Percentiles rank a stretch among this genome's conserved stretches.
Conservation (phyloP, 805 yeast genomes). For the Tetrapisispora arboricola region DNA sequence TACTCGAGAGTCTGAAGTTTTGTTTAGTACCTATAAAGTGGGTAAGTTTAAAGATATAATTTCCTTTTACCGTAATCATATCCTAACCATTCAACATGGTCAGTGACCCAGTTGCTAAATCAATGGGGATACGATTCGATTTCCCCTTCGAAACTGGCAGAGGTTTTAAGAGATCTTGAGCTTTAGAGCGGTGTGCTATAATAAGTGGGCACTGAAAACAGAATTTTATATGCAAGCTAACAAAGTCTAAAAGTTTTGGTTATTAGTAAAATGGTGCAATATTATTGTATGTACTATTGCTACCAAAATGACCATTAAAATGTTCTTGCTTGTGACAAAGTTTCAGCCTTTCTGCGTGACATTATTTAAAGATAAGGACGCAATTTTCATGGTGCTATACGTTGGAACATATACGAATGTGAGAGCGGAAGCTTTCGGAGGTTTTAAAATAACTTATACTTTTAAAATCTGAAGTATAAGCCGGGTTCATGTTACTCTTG, state of each 20-base stretch:
- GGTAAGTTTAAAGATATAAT: constrained; percentile 10
- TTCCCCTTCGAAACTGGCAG: constrained; percentile 8
- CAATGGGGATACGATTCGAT: constrained; percentile 14
- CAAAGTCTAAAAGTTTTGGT: constrained; percentile 1
- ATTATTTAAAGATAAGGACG: background rate
- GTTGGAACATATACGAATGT: background rate
- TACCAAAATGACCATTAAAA: constrained; percentile 10
- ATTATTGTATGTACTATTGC: constrained; percentile 3
- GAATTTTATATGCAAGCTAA: constrained; percentile 1
- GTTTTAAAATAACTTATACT: background rate
- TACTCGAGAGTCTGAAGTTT: constrained; percentile 7
- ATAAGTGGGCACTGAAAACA: constrained; percentile 7
- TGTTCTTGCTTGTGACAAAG: constrained; percentile 5
- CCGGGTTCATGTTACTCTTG: background rate
- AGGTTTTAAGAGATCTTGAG: constrained; percentile 7
- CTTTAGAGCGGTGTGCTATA: constrained; percentile 1
- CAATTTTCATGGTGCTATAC: background rate
- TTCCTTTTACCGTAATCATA: constrained; percentile 12
- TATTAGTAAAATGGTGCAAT: constrained; percentile 6
- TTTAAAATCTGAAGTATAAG: background rate
- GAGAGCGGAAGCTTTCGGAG: background rate
- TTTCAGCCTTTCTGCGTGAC: background rate
- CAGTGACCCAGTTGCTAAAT: constrained; percentile 12
- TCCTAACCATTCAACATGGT: background rate
- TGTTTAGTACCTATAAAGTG: constrained; percentile 8